Conservation (phyloP, 768 basidiomycete species). For the Boletus rex-veris region DNA sequence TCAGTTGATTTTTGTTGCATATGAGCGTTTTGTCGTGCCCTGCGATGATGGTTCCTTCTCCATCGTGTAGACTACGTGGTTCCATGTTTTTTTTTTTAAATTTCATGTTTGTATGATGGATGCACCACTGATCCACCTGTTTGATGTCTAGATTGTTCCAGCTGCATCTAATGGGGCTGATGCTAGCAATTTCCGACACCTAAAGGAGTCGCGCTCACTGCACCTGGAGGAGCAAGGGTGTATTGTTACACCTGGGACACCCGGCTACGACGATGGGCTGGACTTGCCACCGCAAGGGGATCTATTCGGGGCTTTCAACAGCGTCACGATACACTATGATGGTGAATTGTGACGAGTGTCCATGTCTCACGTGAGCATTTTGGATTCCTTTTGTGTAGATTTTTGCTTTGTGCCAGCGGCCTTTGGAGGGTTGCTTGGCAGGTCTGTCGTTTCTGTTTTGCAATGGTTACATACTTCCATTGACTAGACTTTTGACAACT, state of each 20-base stretch:
- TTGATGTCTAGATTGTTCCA: conserved; percentile 68
- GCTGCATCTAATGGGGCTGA: conserved; percentile 70
- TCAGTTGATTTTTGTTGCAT: background rate
- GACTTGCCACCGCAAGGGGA: conserved; percentile 51
- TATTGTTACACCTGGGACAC: conserved; percentile 35
- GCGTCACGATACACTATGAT: conserved; percentile 85
- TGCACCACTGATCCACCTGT: conserved; percentile 23
- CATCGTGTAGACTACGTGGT: conserved; percentile 11
- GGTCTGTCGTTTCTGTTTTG: conserved; percentile 19
- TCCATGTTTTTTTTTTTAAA: conserved; percentile 3
- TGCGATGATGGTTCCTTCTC: background rate
- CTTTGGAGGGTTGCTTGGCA: conserved; percentile 5
- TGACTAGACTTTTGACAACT: conserved; percentile 19
- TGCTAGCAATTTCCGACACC: conserved; percentile 83
- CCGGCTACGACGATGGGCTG: conserved; percentile 43
- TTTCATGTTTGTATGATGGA: conserved; percentile 13
- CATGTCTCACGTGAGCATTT: background rate
- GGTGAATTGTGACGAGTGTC: conserved; percentile 46
- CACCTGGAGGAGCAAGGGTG: conserved; percentile 73
- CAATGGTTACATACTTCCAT: conserved; percentile 2
- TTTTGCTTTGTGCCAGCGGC: conserved; percentile 1
- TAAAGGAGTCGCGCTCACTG: conserved; percentile 88
- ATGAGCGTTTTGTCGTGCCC: background rate
- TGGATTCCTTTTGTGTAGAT: conserved; percentile 3
- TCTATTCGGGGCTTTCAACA: conserved; percentile 84